Conservation (phyloP, 108 stramenopile genomes). For the Cyclostephanos tholiformis region DNA sequence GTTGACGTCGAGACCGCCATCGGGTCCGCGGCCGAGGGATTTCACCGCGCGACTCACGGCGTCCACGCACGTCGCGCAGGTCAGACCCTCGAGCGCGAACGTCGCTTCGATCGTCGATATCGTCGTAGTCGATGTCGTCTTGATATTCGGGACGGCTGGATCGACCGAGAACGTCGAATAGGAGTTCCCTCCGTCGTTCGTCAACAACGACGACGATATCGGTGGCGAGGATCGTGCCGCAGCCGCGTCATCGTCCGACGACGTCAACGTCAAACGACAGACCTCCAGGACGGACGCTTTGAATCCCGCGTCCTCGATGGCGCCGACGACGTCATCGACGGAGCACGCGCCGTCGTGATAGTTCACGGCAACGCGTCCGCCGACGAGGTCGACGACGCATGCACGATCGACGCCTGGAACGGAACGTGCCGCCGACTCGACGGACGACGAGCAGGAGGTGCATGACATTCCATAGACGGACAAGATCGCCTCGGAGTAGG, state of each 20-base stretch:
- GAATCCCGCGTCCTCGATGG: slow-evolving; percentile 48
- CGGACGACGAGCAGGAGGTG: slow-evolving; percentile 54
- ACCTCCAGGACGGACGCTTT: slow-evolving; percentile 32
- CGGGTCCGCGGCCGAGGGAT: slow-evolving; percentile 28
- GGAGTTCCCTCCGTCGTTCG: background rate
- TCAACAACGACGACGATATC: slow-evolving; percentile 9
- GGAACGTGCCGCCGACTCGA: slow-evolving; percentile 31
- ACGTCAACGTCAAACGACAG: slow-evolving; percentile 10
- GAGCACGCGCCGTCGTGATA: slow-evolving; percentile 22
- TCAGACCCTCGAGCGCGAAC: slow-evolving; percentile 53
- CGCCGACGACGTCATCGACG: slow-evolving; percentile 20
- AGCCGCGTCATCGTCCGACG: background rate
- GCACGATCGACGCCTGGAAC: slow-evolving; percentile 20
- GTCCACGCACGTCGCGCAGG: slow-evolving; percentile 48
- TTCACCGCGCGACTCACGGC: slow-evolving; percentile 44
- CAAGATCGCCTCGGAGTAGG: slow-evolving; percentile 48
- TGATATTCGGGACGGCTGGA: background rate
- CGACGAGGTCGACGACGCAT: slow-evolving; percentile 43
- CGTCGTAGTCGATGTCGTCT: background rate
- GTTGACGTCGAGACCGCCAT: slow-evolving; percentile 28
- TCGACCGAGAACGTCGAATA: slow-evolving; percentile 28
- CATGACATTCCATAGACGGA: slow-evolving; percentile 58
- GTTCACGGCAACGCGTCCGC: slow-evolving; percentile 18
- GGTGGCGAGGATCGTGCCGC: too few species aligned
- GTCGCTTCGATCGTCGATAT: slow-evolving; percentile 26